Base-by-base conservation (phyloP, 371 early-diverging fungal species). In the Circinella umbellata region DNA sequence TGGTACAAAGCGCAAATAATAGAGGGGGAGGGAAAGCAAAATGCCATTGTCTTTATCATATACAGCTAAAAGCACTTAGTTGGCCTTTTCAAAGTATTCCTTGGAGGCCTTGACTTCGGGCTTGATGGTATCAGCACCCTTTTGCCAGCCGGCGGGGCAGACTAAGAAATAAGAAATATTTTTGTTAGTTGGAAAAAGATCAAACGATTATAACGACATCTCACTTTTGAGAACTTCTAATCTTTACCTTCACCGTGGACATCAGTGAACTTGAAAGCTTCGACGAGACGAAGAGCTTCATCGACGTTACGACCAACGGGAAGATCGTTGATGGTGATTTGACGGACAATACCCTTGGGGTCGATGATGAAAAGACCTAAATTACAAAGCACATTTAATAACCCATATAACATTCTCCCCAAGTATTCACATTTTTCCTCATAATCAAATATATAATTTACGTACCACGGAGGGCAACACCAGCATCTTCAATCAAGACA, bases 231-330 rank as follows among this genome's bases (percentile, higher is more conserved):
- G 1, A 42, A 1, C 3, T 11, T 42, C 6, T 42, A 6, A 2
- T 51, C 51, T 51, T 51, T 51, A 51, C 51, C 51, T 47, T 88
- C 86, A 67, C 88, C 88, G 69, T 87, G 80, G 73, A 89, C 72
- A 63, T 92, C 92, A 66, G 86, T 82, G 84, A 93, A 94, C 76
- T 92, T 86, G 70, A 93, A 79, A 14, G 94, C 96, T 76, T 94
- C 89, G 38, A 96, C 76, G 3, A 95, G 75, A 72, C 97, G 89
- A 36, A 95, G 75, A 39, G 88, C 79, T 69, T 95, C 95, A 69
- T 89, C 86, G 46, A 92, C 89, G 69, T 70, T 80, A 70, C 95
- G 80, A 71, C 97, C 97, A 38, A 96, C 88, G 18, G 86, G 86
- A 39, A 93, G 76, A 72, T 92, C 90, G 74, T 92, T 89, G 78